Evolutionary conservation across 2,329 filamentous ascomycete genomes (phyloP).

Genomic region (Fusarium sacchari): DNA sequence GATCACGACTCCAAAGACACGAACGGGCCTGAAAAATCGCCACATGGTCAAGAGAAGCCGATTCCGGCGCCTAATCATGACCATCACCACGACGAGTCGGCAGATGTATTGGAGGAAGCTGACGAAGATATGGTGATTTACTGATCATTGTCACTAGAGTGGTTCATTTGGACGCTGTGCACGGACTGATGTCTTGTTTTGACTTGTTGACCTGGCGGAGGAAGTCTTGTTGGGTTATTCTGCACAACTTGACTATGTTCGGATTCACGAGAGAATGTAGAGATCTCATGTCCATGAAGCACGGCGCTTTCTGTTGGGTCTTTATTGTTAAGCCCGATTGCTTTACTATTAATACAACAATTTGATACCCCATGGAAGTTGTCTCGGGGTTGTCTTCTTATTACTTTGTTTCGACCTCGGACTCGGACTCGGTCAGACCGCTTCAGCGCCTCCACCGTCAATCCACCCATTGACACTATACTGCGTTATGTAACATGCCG

Average conservation of each 20-base stretch:
- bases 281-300: not conserved
- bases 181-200: not conserved
- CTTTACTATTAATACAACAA: constrained; percentile 3
- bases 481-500: constrained; percentile 21
- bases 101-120: constrained; percentile 82
- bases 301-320: constrained; percentile 7
- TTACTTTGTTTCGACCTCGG: not conserved
- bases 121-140: constrained; percentile 95
- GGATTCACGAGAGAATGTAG: not conserved
- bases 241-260: not conserved
- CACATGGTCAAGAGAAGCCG: constrained; percentile 20
- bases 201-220: not conserved
- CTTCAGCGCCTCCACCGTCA: constrained; percentile 5
- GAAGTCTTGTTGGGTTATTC: not conserved
- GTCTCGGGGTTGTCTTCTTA: not conserved
- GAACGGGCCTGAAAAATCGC: constrained; percentile 9
- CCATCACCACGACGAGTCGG: constrained; percentile 71
- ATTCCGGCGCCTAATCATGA: constrained; percentile 17
- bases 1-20: constrained; percentile 6
- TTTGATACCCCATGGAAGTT: constrained; percentile 20
- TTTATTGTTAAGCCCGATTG: not conserved
- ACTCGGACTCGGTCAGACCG: constrained; percentile 5
- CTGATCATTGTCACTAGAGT: constrained; percentile 54
- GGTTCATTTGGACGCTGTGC: not conserved
- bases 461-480: constrained; percentile 1